Base-by-base conservation (phyloP, 495 filamentous ascomycete species). In the Physcia stellaris region DNA sequence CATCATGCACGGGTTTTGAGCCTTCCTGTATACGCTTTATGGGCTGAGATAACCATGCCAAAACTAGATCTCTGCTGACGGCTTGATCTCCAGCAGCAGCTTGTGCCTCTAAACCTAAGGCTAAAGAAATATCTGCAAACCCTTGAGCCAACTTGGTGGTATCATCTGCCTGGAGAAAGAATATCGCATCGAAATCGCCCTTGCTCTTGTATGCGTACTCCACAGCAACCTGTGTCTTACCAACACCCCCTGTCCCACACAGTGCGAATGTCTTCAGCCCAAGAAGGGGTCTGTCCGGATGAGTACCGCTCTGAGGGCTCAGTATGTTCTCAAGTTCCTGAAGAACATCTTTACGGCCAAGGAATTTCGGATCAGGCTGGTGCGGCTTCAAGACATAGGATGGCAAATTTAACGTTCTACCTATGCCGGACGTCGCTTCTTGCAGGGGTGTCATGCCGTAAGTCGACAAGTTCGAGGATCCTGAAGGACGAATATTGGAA, bases 151-250 rank as follows among this genome's bases (percentile, higher is more conserved):
- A 42, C 26, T 47, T 58, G 21, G 48, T 42, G 12, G 42, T 29
- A 2, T 53, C 45, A 39, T 64, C 62, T 1, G 63, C 57, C 12
- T 42, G 20, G 7, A 64, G 52, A 58, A 60, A 66, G 37, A 66
- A 58, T 16, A 66, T 45, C 2, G 55, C 59, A 34, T 66, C 62
- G 36, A 58, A 60, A 13, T 35, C 33, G 11, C 39, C 31, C 32
- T 50, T 48, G 24, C 49, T 45, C 22, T 41, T 30, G 20, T 46
- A 37, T 6, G 45, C 45, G 43, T 50, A 66, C 21, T 58, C 48
- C 29, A 36, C 49, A 11, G 61, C 62, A 24, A 60, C 54, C 40
- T 54, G 41, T 39, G 60, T 63, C 40, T 66, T 66, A 11, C 62
- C 60, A 24, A 64, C 48, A 1, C 61, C 61, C 1, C 62, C 61